phyloP scores from a whole-genome alignment of 345 rosid species.

The Acer yangbiense region DNA sequence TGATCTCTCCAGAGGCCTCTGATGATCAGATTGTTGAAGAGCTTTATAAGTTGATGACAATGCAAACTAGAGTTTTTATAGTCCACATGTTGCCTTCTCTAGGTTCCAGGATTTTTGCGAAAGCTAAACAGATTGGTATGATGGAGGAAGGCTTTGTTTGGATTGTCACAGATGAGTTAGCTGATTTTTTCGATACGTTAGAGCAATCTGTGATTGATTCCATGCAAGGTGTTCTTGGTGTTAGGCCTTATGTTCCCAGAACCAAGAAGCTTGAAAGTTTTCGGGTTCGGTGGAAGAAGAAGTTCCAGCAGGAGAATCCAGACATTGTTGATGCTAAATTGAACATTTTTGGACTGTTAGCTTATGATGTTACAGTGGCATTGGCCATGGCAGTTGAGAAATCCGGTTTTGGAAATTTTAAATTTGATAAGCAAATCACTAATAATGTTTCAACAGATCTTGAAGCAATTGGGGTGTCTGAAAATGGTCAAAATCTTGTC shows the following conservation, averaged over 20 bases:
- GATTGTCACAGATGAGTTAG: slow-evolving; percentile 44
- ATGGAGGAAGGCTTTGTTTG: slow-evolving; percentile 53
- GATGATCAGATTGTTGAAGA: slow-evolving; percentile 48
- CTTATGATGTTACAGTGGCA: slow-evolving; percentile 56
- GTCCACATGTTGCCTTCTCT: slow-evolving; percentile 42
- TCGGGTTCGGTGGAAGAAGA: slow-evolving; percentile 35
- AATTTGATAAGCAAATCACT: slow-evolving; percentile 18
- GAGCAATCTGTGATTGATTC: slow-evolving; percentile 24
- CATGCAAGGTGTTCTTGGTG: slow-evolving; percentile 52
- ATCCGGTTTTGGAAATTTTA: slow-evolving; percentile 23
- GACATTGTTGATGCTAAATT: slow-evolving; percentile 22
- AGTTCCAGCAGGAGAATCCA: slow-evolving; percentile 25
- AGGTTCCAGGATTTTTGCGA: slow-evolving; percentile 41
- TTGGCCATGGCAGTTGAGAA: slow-evolving; percentile 55
- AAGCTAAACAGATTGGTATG: slow-evolving; percentile 53
- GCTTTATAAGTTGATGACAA: slow-evolving; percentile 52
- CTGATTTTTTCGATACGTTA: slow-evolving; percentile 18
- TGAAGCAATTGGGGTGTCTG: slow-evolving; percentile 41
- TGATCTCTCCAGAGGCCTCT: slow-evolving; percentile 39
- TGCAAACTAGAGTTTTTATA: slow-evolving; percentile 57
- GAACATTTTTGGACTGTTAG: slow-evolving; percentile 42
- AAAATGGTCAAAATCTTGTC: slow-evolving; percentile 42
- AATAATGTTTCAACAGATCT: slow-evolving; percentile 31
- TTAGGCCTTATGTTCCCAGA: slow-evolving; percentile 32
- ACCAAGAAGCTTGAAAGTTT: slow-evolving; percentile 29